These are phyloP conservation scores for Deinandra increscens DNA, from an alignment of 129 eudicot species.

Conservation along the genomic window DNA sequence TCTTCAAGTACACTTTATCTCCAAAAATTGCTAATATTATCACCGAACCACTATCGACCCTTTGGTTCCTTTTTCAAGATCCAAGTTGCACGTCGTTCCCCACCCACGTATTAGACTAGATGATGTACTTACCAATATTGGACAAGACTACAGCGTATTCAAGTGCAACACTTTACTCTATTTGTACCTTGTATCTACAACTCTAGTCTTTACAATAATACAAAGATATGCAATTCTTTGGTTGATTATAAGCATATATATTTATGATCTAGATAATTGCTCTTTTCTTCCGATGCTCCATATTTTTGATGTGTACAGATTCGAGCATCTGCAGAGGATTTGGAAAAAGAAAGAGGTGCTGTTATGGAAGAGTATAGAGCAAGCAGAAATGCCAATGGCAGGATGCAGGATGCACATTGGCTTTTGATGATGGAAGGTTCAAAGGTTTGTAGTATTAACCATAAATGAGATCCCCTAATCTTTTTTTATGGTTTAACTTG, in stretches of 20 bases:
- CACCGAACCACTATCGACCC: background rate
- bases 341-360: conserved; percentile 94
- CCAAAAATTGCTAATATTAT: background rate
- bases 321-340: conserved; percentile 73
- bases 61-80: background rate
- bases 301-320: conserved; percentile 42
- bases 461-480: conserved; percentile 1
- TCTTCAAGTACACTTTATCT: background rate
- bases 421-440: conserved; percentile 88
- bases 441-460: conserved; percentile 45
- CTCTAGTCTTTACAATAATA: background rate
- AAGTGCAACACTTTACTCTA: background rate
- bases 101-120: background rate
- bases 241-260: background rate
- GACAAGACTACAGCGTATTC: background rate
- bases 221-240: background rate
- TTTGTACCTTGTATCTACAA: background rate
- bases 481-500: conserved; percentile 9
- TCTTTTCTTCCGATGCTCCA: conserved; percentile 12
- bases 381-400: conserved; percentile 78
- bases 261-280: background rate
- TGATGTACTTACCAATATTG: background rate
- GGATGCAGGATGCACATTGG: conserved; percentile 96
- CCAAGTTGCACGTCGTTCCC: background rate
- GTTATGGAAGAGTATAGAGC: conserved; percentile 92